Percentiles rank a stretch among this genome's conserved stretches.
Evolutionary conservation across 2,329 filamentous ascomycete genomes (phyloP).

Genomic region (Leptographium lundbergii): DNA sequence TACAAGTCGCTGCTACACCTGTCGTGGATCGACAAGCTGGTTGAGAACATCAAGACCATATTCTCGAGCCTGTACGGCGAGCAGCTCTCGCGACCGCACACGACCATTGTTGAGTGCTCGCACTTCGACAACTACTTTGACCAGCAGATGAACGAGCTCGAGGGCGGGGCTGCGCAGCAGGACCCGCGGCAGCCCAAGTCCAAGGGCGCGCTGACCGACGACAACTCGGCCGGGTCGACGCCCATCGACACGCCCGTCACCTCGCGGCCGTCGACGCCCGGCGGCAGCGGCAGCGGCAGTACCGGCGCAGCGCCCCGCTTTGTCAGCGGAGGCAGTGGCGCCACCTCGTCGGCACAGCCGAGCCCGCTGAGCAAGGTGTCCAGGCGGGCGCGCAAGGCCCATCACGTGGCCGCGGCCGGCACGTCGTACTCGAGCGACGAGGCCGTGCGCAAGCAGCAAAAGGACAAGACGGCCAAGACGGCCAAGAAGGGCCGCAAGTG

Average conservation of each 20-base stretch:
- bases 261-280: slow-evolving; percentile 69
- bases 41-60: slow-evolving; percentile 87
- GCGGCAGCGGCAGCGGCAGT: slow-evolving; percentile 19
- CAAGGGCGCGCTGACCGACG: slow-evolving; percentile 9
- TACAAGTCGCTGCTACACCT: slow-evolving; percentile 92
- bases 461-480: slow-evolving; percentile 27
- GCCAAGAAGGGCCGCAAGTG: slow-evolving; percentile 82
- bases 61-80: slow-evolving; percentile 86
- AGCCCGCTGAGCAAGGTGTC: slow-evolving; percentile 68
- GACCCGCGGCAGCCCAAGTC: not conserved
- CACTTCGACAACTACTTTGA: slow-evolving; percentile 91
- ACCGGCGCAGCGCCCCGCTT: slow-evolving; percentile 17
- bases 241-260: slow-evolving; percentile 59
- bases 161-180: slow-evolving; percentile 23
- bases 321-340: slow-evolving; percentile 19
- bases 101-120: slow-evolving; percentile 62
- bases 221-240: slow-evolving; percentile 52
- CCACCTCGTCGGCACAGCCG: slow-evolving; percentile 51
- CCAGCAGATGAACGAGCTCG: slow-evolving; percentile 76
- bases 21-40: slow-evolving; percentile 91
- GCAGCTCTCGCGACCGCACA: slow-evolving; percentile 69
- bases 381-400: slow-evolving; percentile 58
- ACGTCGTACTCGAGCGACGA: slow-evolving; percentile 74
- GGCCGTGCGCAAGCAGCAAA: slow-evolving; percentile 34
- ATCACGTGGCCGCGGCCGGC: slow-evolving; percentile 46